These are phyloP conservation scores for Prunus salicina DNA, from an alignment of 306 rosid genomes.

Conservation along the genomic window DNA sequence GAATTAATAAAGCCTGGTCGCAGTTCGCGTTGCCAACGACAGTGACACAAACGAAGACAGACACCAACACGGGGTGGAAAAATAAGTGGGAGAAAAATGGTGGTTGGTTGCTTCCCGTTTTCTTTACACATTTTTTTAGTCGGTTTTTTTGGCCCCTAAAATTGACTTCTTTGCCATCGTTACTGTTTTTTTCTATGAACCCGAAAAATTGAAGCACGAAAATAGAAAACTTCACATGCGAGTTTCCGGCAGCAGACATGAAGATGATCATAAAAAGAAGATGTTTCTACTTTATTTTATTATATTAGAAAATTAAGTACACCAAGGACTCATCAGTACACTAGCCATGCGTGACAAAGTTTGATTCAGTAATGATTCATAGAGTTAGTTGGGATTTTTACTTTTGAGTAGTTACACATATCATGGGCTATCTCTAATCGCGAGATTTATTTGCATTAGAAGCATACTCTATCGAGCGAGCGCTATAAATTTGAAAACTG, in stretches of 20 bases:
- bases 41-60: neutral
- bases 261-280: neutral
- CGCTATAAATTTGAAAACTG: too few relatives aligned
- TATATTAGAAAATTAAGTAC: neutral
- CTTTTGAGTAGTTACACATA: neutral
- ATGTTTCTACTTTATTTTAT: neutral
- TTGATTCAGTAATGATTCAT: neutral
- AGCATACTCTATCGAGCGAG: too few relatives aligned
- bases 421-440: neutral
- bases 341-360: conserved; percentile 12
- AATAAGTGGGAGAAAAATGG: neutral
- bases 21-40: conserved; percentile 17
- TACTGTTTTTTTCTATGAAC: neutral
- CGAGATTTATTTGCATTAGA: neutral
- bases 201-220: neutral
- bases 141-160: neutral
- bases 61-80: neutral
- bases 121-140: neutral
- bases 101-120: neutral
- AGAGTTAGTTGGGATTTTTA: neutral
- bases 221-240: neutral
- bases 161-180: neutral
- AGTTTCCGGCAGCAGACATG: conserved; percentile 3
- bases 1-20: conserved; percentile 15
- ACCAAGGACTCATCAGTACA: conserved; percentile 7